A percentile compares a stretch with the other conserved stretches of the same genome.
These are phyloP conservation scores for Magnolia sinica DNA, from an alignment of 164 flowering plant genomes.

Conservation along the genomic window DNA sequence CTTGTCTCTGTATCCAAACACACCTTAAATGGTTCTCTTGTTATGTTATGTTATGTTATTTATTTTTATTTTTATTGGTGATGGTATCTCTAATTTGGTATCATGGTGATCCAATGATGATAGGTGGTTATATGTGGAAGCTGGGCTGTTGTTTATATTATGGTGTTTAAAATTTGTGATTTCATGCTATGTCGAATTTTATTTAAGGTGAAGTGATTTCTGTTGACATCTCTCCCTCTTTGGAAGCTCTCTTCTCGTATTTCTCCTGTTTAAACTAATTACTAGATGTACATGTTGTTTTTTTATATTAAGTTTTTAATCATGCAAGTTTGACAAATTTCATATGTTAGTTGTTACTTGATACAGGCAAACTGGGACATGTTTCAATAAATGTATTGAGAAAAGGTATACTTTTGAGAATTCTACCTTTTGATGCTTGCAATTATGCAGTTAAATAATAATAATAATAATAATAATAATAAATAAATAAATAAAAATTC, in stretches of 20 bases:
- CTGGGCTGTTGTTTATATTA: too few species aligned
- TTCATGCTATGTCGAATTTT: background rate
- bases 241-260: background rate
- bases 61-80: too few species aligned
- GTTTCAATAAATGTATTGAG: slow-evolving; percentile 85
- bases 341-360: slow-evolving; percentile 7
- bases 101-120: too few species aligned
- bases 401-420: slow-evolving; percentile 45
- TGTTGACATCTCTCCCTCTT: background rate
- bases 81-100: too few species aligned
- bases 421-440: background rate
- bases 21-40: too few species aligned
- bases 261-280: background rate
- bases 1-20: background rate
- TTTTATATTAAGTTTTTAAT: background rate
- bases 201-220: background rate
- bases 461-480: too few species aligned
- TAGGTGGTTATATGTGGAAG: too few species aligned
- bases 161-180: background rate
- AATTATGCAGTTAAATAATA: too few species aligned
- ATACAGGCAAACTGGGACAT: slow-evolving; percentile 83
- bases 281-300: background rate
- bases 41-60: too few species aligned
- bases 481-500: too few species aligned
- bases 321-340: background rate